Evolutionary conservation across 176 grass and related monocot genomes (phyloP).

Genomic region (Oryza glumipatula): DNA sequence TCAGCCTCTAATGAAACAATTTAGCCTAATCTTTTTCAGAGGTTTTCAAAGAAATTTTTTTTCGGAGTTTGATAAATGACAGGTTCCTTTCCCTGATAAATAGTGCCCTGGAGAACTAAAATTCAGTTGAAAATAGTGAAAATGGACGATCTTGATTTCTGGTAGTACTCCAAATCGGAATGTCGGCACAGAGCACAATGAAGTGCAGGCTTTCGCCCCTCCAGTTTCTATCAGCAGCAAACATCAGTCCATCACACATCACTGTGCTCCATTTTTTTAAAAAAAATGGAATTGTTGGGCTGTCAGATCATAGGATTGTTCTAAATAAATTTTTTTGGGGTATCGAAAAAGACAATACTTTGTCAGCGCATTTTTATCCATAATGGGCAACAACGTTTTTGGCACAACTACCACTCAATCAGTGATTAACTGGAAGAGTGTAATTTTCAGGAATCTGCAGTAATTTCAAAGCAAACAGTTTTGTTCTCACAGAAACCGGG

Average conservation of each 20-base stretch:
- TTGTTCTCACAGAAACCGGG: not conserved
- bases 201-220: slow-evolving; percentile 13
- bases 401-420: not conserved
- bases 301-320: slow-evolving; percentile 20
- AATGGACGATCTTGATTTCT: slow-evolving; percentile 6
- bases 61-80: not conserved
- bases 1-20: slow-evolving; percentile 23
- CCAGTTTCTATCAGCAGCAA: not conserved
- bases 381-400: not conserved
- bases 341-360: not conserved
- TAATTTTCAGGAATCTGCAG: not conserved
- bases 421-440: not conserved
- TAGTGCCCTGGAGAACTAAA: not conserved
- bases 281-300: not conserved
- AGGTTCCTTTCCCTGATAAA: not conserved
- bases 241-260: not conserved
- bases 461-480: not conserved
- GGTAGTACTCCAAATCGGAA: slow-evolving; percentile 39
- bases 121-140: not conserved
- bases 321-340: not conserved
- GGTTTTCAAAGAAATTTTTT: not conserved
- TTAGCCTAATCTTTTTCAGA: not conserved
- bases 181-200: slow-evolving; percentile 34
- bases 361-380: not conserved
- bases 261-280: not conserved